These are phyloP conservation scores for Fusarium gaditjirri DNA, from an alignment of 2,329 filamentous ascomycete species.

Conservation along the genomic window DNA sequence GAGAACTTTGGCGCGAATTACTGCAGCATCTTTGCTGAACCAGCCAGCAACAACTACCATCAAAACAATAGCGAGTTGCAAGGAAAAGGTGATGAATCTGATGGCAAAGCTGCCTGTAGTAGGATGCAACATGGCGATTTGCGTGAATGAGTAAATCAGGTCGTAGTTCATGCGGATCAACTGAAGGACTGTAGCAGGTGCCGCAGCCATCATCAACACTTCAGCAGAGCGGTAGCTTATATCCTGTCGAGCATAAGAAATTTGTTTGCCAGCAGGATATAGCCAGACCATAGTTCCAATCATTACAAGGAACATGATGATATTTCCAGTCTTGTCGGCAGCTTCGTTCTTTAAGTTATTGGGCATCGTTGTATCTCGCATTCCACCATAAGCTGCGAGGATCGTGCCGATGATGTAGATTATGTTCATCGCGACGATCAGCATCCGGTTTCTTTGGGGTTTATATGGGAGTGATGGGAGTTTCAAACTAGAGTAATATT, in stretches of 20 bases:
- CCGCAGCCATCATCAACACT: background rate
- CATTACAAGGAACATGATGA: background rate
- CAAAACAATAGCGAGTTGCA: background rate
- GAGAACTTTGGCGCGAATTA: background rate
- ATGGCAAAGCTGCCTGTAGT: background rate
- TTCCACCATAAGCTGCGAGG: background rate
- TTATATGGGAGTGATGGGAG: background rate
- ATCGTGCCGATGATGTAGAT: background rate
- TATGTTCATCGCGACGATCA: background rate
- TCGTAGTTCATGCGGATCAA: background rate
- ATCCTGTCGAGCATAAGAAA: background rate
- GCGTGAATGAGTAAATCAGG: background rate
- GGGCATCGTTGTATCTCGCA: background rate
- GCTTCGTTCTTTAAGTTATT: background rate
- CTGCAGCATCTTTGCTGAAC: background rate
- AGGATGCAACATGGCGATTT: background rate
- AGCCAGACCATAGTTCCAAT: background rate
- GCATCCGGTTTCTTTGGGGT: background rate
- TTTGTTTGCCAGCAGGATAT: background rate
- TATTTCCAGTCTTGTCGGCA: background rate
- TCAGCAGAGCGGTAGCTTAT: background rate
- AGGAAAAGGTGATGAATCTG: background rate
- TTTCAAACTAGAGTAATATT: background rate
- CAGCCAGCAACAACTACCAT: background rate
- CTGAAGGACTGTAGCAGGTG: background rate